Evolutionary conservation across 768 basidiomycete genomes (phyloP), one percentile per base, ranked within the genome.

Genomic region (Trametes punicea): DNA sequence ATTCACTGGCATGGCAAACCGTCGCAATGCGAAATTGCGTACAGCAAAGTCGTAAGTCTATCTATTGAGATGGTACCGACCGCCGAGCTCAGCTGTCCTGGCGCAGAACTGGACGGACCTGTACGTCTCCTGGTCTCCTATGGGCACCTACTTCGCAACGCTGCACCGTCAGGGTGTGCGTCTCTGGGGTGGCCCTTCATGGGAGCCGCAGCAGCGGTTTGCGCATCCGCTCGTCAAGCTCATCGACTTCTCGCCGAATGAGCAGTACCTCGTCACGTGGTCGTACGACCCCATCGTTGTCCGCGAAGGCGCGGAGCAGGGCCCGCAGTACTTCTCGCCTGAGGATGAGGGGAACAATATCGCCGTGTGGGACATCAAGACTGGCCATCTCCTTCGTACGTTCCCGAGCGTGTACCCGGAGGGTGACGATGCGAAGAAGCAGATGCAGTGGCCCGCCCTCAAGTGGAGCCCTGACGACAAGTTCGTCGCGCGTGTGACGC

Each of bases 401-500:
- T 98, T 99, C 74, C 81, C 83, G 33, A 82, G 88, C 9, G 79
- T 84, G 45, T 73, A 72, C 41, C 73, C 74, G 41, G 86, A 85
- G 51, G 80, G 75, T 60, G 89, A 87, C 25, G 73, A 77, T 1
- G 69, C 70, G 55, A 90, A 88, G 73, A 92, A 90, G 66, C 88
- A 88, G 68, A 87, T 92, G 82, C 85, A 84, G 62, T 98, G 96
- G 95, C 97, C 97, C 2, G 85, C 87, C 20, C 76, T 99, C 62
- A 98, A 97, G 77, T 99, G 96, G 95, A 95, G 92, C 57, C 83
- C 92, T 1, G 96, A 98, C 71, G 97, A 98, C 73, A 88, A 92
- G 71, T 98, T 83, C 71, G 90, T 94, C 62, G 97, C 88, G 23
- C 85, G 95, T 29, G 80, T 93, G 56, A 90, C 90, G 26, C 85